phyloP scores from a whole-genome alignment of 768 basidiomycete species.

The Pleurotus citrinopileatus region DNA sequence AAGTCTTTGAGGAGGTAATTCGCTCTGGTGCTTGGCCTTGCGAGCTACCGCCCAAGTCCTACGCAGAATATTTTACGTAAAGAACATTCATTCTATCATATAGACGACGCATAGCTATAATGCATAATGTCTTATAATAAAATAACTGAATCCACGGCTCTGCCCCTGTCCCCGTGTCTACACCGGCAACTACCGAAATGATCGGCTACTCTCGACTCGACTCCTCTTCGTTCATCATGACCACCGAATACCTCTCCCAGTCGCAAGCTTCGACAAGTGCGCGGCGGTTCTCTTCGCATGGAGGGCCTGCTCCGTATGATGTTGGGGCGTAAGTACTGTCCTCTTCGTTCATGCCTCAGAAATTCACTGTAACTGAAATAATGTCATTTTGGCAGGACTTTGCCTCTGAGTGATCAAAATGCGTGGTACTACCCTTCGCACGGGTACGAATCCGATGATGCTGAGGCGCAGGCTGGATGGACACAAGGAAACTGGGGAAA shows the following conservation, averaged over 20 bases:
- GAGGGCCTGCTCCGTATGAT: not conserved
- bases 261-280: conserved; percentile 10
- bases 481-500: conserved; percentile 81
- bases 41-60: conserved; percentile 35
- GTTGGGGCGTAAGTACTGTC: not conserved
- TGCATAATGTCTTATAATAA: no score
- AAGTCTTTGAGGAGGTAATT: conserved; percentile 45
- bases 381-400: conserved; percentile 7
- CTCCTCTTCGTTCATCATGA: not conserved
- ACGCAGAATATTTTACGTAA: conserved; percentile 31
- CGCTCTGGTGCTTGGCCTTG: conserved; percentile 49
- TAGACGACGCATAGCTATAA: no score
- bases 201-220: not conserved
- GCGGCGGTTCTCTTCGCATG: not conserved
- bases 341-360: not conserved
- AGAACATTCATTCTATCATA: no score
- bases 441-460: conserved; percentile 66
- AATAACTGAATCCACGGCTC: no score
- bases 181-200: conserved; percentile 5
- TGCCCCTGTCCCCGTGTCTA: no score
- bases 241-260: conserved; percentile 2
- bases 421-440: conserved; percentile 86
- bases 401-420: conserved; percentile 68
- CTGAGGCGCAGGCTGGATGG: conserved; percentile 41
- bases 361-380: not conserved